Evolutionary conservation across 768 basidiomycete species (phyloP), one percentile per base, ranked within the genome.

Genomic region (Tulasnella sp.): DNA sequence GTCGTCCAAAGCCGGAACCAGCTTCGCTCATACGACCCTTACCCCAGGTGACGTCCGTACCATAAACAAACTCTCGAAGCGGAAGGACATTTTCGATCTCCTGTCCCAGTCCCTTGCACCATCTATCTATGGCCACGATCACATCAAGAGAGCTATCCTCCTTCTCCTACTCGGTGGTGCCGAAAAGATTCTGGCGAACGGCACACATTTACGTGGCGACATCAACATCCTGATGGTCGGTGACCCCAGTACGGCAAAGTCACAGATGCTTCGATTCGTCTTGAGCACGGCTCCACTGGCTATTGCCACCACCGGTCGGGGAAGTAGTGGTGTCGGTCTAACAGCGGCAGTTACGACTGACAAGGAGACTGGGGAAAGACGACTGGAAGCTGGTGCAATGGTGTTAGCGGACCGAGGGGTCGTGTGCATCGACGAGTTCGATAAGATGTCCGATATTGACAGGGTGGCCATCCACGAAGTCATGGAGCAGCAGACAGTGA

Each of bases 221-320:
- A 98, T 99, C 78, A 99, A 99, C 72, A 77, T 98, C 68, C 81
- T 99, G 66, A 98, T 99, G 94, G 93, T 99, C 60, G 96, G 96
- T 62, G 96, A 99, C 72, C 96, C 96, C 8, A 89, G 86, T n/a
- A 99, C 96, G 0, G 96, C 96, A 19, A 99, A 99, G 73, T 90
- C 87, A 41, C 96, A 99, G 69, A 75, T 99, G 67, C 78, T 99
- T 53, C 86, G 96, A 56, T 98, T 99, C 70, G 89, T 99, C 49
- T 80, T 99, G 62, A 84, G 88, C 64, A 98, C 90, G 5, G 96
- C 96, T 3, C 94, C 94, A 29, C 76, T 99, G 46, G 96, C 96
- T 7, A 98, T 99, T 66, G 96, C 96, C 4, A 99, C 96, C 11
- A 99, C 96, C 11, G 96, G 96, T 61, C 80, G 96, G 66, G 96